phyloP scores from a whole-genome alignment of 2,329 filamentous ascomycete genomes.

The Aureobasidium sp. region DNA sequence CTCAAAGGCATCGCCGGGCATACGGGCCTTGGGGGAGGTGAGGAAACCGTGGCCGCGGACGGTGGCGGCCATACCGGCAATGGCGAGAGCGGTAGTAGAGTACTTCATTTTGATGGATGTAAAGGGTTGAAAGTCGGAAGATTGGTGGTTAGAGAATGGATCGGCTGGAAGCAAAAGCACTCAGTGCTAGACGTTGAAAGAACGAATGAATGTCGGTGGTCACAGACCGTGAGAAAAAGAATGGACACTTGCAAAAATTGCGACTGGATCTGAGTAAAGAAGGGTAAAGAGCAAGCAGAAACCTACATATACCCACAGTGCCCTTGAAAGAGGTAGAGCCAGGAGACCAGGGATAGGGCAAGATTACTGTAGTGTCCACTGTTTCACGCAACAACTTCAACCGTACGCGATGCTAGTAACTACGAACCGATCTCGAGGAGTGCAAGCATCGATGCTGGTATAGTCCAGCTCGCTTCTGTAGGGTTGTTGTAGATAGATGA shows the following conservation, averaged over 20 bases:
- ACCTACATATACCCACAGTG: conserved; percentile 11
- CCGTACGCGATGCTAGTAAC: conserved; percentile 1
- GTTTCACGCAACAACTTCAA: background rate
- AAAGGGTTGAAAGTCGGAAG: conserved; percentile 5
- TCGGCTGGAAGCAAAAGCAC: conserved; percentile 18
- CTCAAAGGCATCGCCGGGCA: conserved; percentile 46
- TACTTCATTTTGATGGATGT: conserved; percentile 26
- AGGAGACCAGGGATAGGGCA: conserved; percentile 2
- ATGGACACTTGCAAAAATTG: conserved; percentile 13
- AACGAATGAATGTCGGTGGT: conserved; percentile 26
- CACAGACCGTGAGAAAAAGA: conserved; percentile 24
- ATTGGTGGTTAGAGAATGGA: conserved; percentile 7
- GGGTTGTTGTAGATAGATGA: conserved; percentile 8
- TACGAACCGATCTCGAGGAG: background rate
- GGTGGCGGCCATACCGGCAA: conserved; percentile 39
- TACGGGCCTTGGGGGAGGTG: conserved; percentile 41
- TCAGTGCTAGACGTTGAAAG: conserved; percentile 21
- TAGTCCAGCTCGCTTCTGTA: conserved; percentile 13
- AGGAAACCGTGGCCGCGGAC: conserved; percentile 51
- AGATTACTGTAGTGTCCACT: background rate
- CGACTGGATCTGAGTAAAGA: background rate
- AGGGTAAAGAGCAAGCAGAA: background rate
- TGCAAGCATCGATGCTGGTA: conserved; percentile 5
- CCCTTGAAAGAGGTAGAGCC: conserved; percentile 1
- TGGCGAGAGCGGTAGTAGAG: conserved; percentile 34